Evolutionary conservation across 2,329 filamentous ascomycete genomes (phyloP), one percentile per base, ranked within the genome.

Genomic region (Aquanectria penicillioides): DNA sequence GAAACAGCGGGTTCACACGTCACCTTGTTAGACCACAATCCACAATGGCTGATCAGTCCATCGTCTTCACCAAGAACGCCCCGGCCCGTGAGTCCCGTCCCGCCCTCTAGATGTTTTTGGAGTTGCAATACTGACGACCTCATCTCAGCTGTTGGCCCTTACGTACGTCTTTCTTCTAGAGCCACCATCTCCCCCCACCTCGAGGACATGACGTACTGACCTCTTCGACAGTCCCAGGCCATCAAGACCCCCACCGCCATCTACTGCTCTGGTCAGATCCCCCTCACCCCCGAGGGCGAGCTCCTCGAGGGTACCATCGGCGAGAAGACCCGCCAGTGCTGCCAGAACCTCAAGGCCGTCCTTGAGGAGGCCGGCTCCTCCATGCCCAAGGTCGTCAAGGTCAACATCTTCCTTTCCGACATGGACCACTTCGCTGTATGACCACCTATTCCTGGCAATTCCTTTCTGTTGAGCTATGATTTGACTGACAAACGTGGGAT

Each of bases 351-450:
- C 72, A 85, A 89, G 76, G 91, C 91, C 37, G 92, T 98, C 56
- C 87, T 98, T 48, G 85, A 88, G 60, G 92, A 89, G 69, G 93
- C 93, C 20, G 93, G 92, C 51, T 94, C 91, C 18, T 86, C 85
- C 49, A 84, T 98, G 58, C 78, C 86, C 64, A 91, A 89, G 77
- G 89, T 97, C 41, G 91, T 97, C 80, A 97, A 97, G 85, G 91
- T 93, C 69, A 92, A 89, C 74, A 90, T 97, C 73, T 98, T 97
- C 84, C 81, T 98, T 62, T 89, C 90, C 47, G 91, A 96, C 78
- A 98, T 98, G 94, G 86, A 84, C 63, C 84, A 95, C 79, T 98
- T 98, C 74, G 88, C 85, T 46, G 83, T 85, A 72, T 67, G 82
- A 74, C 9, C 0, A 25, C 3, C 2, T 7, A 11, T 3, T 4